Percentiles rank a stretch among this genome's conserved stretches.
These are phyloP conservation scores for Vitis hybrid DNA, from an alignment of 177 flowering plant genomes.

Conservation along the genomic window DNA sequence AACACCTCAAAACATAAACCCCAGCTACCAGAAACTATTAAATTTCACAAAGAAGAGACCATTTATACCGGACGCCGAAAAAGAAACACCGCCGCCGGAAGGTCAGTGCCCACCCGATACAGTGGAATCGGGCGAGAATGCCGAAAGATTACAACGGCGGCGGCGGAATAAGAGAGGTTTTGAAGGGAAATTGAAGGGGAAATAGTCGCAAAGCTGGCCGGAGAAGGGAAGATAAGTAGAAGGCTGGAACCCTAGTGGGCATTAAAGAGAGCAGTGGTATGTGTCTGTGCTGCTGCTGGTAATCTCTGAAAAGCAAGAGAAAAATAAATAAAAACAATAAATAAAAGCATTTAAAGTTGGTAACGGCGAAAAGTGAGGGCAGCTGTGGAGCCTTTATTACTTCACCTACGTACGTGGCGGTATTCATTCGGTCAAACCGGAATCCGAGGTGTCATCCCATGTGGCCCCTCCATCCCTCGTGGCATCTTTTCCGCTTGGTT, in stretches of 20 bases:
- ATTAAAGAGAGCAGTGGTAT: conserved; percentile 5
- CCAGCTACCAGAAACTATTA: not conserved
- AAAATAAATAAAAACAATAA: not conserved
- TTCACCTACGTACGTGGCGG: not conserved
- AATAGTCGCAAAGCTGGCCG: not conserved
- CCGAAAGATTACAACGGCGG: not conserved
- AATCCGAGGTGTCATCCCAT: conserved; percentile 16
- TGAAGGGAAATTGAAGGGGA: not conserved
- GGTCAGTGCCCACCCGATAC: not conserved
- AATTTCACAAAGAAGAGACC: not conserved
- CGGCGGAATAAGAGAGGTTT: not conserved
- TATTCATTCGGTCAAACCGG: conserved; percentile 9
- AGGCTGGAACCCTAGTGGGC: conserved; percentile 2
- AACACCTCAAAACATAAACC: not conserved
- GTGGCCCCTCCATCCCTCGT: not conserved
- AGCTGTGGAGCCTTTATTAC: not conserved
- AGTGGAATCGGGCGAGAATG: not conserved
- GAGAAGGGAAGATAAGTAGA: not conserved
- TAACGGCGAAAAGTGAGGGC: not conserved
- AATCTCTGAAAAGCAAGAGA: not conserved
- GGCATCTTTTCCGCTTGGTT: not conserved
- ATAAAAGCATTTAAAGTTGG: conserved; percentile 14
- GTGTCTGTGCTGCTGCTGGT: no score
- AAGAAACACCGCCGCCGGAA: not conserved
- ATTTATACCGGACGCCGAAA: not conserved